Evolutionary conservation across 305 asterid genomes (phyloP).

Genomic region (Fraxinus latifolia): DNA sequence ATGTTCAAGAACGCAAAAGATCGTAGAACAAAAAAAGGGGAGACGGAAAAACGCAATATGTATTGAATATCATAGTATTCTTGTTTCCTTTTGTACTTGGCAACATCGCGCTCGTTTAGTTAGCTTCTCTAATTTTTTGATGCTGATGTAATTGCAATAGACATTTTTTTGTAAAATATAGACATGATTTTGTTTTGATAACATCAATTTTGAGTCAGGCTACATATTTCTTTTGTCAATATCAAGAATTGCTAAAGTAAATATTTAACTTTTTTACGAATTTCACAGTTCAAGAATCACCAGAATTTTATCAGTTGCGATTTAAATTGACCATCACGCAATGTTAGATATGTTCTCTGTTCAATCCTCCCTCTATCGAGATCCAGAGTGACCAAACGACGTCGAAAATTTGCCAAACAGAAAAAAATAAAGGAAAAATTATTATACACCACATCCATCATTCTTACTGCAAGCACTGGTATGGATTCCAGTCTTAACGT

Average conservation of each 20-base stretch:
- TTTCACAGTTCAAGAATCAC: neutral
- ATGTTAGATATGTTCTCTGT: neutral
- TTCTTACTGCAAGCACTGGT: neutral
- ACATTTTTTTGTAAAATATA: neutral
- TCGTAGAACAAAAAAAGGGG: neutral
- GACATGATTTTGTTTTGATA: neutral
- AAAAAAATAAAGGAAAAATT: neutral
- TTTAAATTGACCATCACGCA: neutral
- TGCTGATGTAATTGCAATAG: neutral
- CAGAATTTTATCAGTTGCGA: neutral
- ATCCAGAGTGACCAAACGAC: neutral
- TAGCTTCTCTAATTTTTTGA: neutral
- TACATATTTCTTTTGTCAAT: neutral
- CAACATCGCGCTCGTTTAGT: neutral
- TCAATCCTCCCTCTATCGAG: neutral
- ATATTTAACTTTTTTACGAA: neutral
- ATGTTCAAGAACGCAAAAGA: conserved; percentile 8
- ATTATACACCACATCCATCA: neutral
- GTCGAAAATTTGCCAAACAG: neutral
- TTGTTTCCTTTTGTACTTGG: neutral
- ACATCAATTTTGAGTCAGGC: neutral
- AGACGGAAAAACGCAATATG: neutral
- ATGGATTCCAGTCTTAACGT: neutral
- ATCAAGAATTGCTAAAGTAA: neutral
- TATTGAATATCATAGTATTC: neutral